Base-by-base conservation (phyloP, 306 rosid genomes). In the Lablab purpureus region DNA sequence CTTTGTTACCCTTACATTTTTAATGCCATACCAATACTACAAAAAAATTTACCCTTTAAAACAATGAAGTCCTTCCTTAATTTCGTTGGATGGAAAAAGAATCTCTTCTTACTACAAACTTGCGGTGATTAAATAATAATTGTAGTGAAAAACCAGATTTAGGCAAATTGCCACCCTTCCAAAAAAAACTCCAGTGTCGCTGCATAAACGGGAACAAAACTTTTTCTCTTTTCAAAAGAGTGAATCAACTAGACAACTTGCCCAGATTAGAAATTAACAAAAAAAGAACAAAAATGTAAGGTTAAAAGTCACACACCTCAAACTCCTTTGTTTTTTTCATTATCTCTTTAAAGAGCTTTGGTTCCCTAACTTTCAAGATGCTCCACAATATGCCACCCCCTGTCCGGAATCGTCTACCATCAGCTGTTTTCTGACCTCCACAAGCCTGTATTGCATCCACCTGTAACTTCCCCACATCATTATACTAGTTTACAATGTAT, bases 381-480 rank as follows among this genome's bases (percentile, higher is more conserved):
- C 59, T 82, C 99, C 98, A 95, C 82, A 95, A 83, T 67, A 95
- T 66, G 63, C 98, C 99, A 76, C 99, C 98, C 30, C 99, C 99
- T 1, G 86, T 88, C 66, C 95, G 84, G 30, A 43, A 77, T 19
- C 98, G 97, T 66, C 79, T 84, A 17, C 94, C 96, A 91, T 93
- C 92, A 43, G 89, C 86, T 64, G 94, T 91, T 88, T 81, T 88
- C 89, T 91, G 97, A 70, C 94, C 97, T 55, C 98, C 98, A 74
- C 97, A 91, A 54, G 90, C 83, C 82, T 93, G 94, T 54, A 91
- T 70, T 27, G 94, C 97, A 84, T 88, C 82, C 74, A 93, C 97
- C 97, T 93, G 89, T 36, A 46, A 60, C 52, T 58, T 50, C 30
- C 73, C 45, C 74, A 32, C 15, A 67, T 75, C 80, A 68, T 34